Evolutionary conservation across 352 stramenopile genomes (phyloP), one percentile per base, ranked within the genome.

Genomic region (Phytophthora hibernalis): DNA sequence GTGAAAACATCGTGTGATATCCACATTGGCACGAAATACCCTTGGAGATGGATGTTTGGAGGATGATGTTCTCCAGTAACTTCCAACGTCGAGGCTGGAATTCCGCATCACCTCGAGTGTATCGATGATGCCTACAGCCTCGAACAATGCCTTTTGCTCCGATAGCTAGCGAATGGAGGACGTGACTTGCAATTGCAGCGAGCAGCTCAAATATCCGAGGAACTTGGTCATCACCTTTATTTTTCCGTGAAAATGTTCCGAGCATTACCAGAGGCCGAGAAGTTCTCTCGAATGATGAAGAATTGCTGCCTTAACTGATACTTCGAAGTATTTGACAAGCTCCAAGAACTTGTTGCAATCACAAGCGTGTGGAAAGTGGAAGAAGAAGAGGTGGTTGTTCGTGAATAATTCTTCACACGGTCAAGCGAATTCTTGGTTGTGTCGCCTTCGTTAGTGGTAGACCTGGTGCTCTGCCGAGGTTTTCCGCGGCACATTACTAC

Each of bases 371-470:
- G 91, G 38, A 47, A 91, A 92, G 52, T 92, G 79, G 45, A 85
- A 85, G 55, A 92, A 92, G 64, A 92, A 92, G 13, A 84, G 74
- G 68, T 92, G 82, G 40, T 89, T 91, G 38, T 92, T 80, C 12
- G 72, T 77, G 48, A 92, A 89, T 24, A 75, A 77, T 20, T 26
- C 9, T 70, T 72, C 64, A 86, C 79, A 3, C 63, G 63, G 2
- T 79, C 61, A 8, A 84, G 57, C 16, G 63, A 63, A 12, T 21
- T 68, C 51, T 75, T 69, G 15, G 49, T 68, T 20, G 54, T 37
- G 22, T 70, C 60, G 42, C 59, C 51, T 7, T 72, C 56, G 38
- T 50, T 57, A 9, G 21, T 44, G 0, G 11, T 35, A 24, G 48
- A 26, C 48, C 15, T 50, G 7, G 40, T 33, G 4, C 65, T 55